Base-by-base conservation (phyloP, 2,329 filamentous ascomycete genomes). In the Aspergillus transmontanensis region DNA sequence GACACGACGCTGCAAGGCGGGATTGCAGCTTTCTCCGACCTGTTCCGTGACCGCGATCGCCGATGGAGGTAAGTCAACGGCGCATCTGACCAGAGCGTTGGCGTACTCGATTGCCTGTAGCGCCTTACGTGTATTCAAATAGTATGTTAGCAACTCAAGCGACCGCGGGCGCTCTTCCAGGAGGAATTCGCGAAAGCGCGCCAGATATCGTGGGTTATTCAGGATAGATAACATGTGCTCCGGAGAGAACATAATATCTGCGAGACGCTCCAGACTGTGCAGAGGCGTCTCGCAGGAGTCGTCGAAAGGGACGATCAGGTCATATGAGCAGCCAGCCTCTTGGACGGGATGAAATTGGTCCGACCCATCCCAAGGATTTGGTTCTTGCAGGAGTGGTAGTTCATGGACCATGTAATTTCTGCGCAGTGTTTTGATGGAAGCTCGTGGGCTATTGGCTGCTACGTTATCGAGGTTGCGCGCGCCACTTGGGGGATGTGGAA, bases 121-220 rank as follows among this genome's bases (percentile, higher is more conserved):
- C 0, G 90, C 90, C 72, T 93, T 94, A 62, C 88, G 75, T 0
- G 89, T 85, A 68, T 92, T 89, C 2, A 93, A 81, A 67, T 92
- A 92, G 78, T 92, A 91, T 30, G 88, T 85, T 16, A 93, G 77
- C 9, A 90, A 78, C 0, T 89, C 85, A 2, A 91, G 80, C 0
- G 90, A 91, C 23, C 84, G 78, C 6, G 88, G 86, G 51, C 89
- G 82, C 51, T 84, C 80, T 5, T 80, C 75, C 62, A 85, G 85
- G 3, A 93, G 79, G 69, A 91, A 94, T 3, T 86, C 83, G 1
- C 87, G 90, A 73, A 93, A 93, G 51, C 83, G 84, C 58, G 87
- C 81, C 1, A 92, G 80, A 26, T 89, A 83, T 7, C 84, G 78
- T 0, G 88, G 85, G 61, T 91, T 86, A 3, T 83, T 79, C 66